Evolutionary conservation across 2,329 filamentous ascomycete species (phyloP).

Genomic region (Colletotrichum sp.): DNA sequence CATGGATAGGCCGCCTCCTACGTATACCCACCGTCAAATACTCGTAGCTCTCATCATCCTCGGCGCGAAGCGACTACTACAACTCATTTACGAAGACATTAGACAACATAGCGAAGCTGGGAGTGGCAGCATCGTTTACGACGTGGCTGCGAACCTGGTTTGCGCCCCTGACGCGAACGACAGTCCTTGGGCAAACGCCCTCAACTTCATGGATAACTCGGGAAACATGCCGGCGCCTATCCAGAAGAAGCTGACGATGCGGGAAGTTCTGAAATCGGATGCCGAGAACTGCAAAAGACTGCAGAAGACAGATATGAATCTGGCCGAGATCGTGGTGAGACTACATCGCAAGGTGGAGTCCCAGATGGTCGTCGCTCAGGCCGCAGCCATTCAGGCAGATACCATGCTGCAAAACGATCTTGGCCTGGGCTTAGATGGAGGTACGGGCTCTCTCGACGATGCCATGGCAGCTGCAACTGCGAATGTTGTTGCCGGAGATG

Average conservation of each 20-base stretch:
- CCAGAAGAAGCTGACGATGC: conserved; percentile 60
- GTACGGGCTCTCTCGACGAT: conserved; percentile 37
- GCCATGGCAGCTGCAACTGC: conserved; percentile 45
- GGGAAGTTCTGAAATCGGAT: conserved; percentile 62
- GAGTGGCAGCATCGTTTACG: conserved; percentile 67
- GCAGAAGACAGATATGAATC: conserved; percentile 58
- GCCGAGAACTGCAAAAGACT: conserved; percentile 63
- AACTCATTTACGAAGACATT: conserved; percentile 71
- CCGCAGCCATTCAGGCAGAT: conserved; percentile 38
- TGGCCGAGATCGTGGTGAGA: conserved; percentile 67
- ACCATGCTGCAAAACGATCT: conserved; percentile 49
- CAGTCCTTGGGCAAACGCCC: conserved; percentile 36
- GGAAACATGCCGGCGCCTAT: conserved; percentile 38
- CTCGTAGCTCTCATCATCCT: conserved; percentile 65
- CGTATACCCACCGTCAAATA: conserved; percentile 76
- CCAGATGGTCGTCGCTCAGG: conserved; percentile 55
- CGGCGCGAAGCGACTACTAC: conserved; percentile 65
- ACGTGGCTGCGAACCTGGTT: conserved; percentile 72
- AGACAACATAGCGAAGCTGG: conserved; percentile 64
- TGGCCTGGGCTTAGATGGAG: conserved; percentile 41
- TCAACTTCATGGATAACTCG: conserved; percentile 37
- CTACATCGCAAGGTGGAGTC: conserved; percentile 69
- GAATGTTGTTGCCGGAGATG: conserved; percentile 38
- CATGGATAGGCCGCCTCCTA: conserved; percentile 61
- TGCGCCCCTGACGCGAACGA: conserved; percentile 68